phyloP scores from a whole-genome alignment of 345 rosid species.

The Eucalyptus grandis region DNA sequence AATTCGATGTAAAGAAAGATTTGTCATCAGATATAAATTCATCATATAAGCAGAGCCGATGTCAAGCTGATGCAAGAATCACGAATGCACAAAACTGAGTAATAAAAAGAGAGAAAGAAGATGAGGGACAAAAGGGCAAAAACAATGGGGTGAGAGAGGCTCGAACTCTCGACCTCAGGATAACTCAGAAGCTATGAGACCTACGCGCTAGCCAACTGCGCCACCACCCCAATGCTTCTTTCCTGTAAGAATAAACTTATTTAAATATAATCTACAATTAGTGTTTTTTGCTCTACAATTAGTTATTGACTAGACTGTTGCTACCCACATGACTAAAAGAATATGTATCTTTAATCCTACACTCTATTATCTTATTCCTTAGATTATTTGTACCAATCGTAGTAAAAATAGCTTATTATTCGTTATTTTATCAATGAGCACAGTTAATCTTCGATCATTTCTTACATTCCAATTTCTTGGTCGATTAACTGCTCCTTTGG shows the following conservation, averaged over 20 bases:
- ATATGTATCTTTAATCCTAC: neutral
- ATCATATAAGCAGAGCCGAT: neutral
- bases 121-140: neutral
- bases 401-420: neutral
- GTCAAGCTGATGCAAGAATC: neutral
- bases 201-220: constrained; percentile 99
- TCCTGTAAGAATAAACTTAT: accelerated
- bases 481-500: neutral
- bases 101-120: neutral
- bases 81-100: neutral
- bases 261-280: neutral
- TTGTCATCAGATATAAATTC: neutral
- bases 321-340: neutral
- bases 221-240: constrained; percentile 37
- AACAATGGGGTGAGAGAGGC: constrained; percentile 82
- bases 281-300: neutral
- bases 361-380: neutral
- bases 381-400: neutral
- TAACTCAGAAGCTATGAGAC: constrained; percentile 82
- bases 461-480: neutral
- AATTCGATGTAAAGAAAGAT: neutral
- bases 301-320: neutral
- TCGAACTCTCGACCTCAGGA: constrained; percentile 96
- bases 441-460: neutral
- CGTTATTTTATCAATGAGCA: neutral